Evolutionary conservation across 331 rosid species (phyloP), one percentile per base, ranked within the genome.

Genomic region (Acacia concinna): DNA sequence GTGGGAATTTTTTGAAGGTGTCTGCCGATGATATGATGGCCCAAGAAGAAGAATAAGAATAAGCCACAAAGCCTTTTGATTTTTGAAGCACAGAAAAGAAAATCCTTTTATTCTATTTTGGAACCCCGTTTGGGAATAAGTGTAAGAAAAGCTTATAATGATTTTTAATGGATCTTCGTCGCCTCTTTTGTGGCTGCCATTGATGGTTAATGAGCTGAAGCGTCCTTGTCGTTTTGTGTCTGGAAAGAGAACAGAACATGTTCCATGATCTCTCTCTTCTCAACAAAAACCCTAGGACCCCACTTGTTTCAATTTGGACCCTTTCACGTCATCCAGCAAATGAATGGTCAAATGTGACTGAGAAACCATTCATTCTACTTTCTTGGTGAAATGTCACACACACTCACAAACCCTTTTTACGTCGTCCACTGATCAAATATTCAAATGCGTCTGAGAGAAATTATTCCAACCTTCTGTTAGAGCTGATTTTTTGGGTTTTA

Each of bases 301-400:
- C 86, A 82, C 82, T 67, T 79, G 59, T 74, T 49, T 75, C 44
- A 68, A 68, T 75, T 78, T 81, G 37, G 65, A 78, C 75, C 78
- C 77, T 81, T 86, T 86, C 89, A 81, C 81, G 86, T 82, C 85
- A 83, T 75, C 74, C 77, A 57, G 81, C 87, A 70, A 70, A 83
- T 86, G 87, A 86, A 78, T 70, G 87, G 89, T 83, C 89, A 86
- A 40, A 78, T 65, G 75, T 78, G 83, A 78, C 85, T 63, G 80
- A 75, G 69, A 84, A 86, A 54, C 74, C 84, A 64, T 56, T 77
- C 73, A 5, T 46, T 47, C 54, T 80, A 35, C 76, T 70, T 40
- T 40, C 35, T 23, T 25, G 30, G 52, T 68, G 35, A 68, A 23
- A 12, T 41, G 73, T 28, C 37, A 12, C 34, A 15, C 21, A 30